Conservation (phyloP, 805 yeast genomes). For the Wickerhamomyces alni region DNA sequence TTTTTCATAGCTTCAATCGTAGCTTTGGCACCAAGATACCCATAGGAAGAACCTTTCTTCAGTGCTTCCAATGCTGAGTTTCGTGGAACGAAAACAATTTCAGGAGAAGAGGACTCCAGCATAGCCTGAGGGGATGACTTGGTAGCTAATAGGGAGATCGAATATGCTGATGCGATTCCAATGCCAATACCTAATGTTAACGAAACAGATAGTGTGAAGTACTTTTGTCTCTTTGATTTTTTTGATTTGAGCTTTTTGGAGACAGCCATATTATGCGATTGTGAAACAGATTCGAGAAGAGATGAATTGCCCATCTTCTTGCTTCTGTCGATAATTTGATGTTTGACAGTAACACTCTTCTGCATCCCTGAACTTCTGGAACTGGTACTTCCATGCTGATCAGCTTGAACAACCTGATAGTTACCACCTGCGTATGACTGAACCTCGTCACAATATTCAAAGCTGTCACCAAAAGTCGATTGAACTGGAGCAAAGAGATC, state of each 20-base stretch:
- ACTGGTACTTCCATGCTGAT: background rate
- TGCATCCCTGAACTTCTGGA: background rate
- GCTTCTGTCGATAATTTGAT: slow-evolving; percentile 5
- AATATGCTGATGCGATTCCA: slow-evolving; percentile 18
- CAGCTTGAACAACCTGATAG: too few relatives aligned
- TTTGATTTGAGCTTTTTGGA: slow-evolving; percentile 14
- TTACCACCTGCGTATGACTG: too few relatives aligned
- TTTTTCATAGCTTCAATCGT: slow-evolving; percentile 1
- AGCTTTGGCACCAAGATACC: background rate
- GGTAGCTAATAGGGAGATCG: slow-evolving; percentile 3
- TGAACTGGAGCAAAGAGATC: slow-evolving; percentile 7
- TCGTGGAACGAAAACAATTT: too few relatives aligned
- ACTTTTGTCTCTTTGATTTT: slow-evolving; percentile 3
- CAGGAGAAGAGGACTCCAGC: too few relatives aligned
- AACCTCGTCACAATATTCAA: background rate
- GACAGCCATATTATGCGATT: background rate
- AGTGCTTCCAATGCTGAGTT: too few relatives aligned
- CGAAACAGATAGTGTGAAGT: slow-evolving; percentile 12
- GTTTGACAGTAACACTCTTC: slow-evolving; percentile 10
- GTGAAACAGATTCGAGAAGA: too few relatives aligned
- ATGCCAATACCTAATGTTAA: slow-evolving; percentile 21
- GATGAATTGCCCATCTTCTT: background rate
- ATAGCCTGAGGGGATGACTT: too few relatives aligned
- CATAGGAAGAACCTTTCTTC: background rate
- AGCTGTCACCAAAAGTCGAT: background rate